Base-by-base conservation (phyloP, 2,329 filamentous ascomycete species). In the Alternaria infectoria region DNA sequence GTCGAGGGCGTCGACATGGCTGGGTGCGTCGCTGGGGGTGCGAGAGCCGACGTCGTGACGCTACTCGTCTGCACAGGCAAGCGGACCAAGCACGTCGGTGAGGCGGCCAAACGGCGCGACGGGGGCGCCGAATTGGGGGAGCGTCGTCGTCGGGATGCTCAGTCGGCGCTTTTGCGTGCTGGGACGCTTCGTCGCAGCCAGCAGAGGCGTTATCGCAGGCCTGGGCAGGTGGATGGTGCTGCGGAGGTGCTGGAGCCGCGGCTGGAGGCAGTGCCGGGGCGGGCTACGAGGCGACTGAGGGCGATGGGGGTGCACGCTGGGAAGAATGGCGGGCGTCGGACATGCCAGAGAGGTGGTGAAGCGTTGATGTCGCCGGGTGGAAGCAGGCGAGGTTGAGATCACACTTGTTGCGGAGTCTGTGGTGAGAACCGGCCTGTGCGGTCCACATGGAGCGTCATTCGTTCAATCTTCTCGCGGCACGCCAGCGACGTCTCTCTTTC, bases 1-100 rank as follows among this genome's bases (percentile, higher is more conserved):
- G 81, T 82, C 51, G 80, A 81, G 61, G 81, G 81, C 62, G 80
- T 82, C 68, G 80, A 81, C 81, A 82, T 82, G 68, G 72, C 72
- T 57, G 55, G 23, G 57, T 62, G 64, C 62, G 64, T 58, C 64
- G 56, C 68, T 57, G 58, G 74, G 72, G 69, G 70, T 66, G 65
- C 65, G 65, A 64, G 62, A 60, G 51, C 66, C 65, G 74, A 59
- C 63, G 72, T 77, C 52, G 72, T 73, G 69, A 67, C 74, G 72
- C 74, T 72, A 61, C 69, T 69, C 65, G 62, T 66, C 54, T 62
- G 47, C 66, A 60, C 62, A 58, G 67, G 62, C 58, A 62, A 67
- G 70, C 68, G 62, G 59, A 56, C 59, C 62, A 56, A 50, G 62
- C 61, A 60, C 60, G 68, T 58, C 55, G 61, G 52, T 25, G 60